A percentile compares a stretch with the other conserved stretches of the same genome.
phyloP scores from a whole-genome alignment of 2,329 filamentous ascomycete genomes.

The Fusarium setosum region DNA sequence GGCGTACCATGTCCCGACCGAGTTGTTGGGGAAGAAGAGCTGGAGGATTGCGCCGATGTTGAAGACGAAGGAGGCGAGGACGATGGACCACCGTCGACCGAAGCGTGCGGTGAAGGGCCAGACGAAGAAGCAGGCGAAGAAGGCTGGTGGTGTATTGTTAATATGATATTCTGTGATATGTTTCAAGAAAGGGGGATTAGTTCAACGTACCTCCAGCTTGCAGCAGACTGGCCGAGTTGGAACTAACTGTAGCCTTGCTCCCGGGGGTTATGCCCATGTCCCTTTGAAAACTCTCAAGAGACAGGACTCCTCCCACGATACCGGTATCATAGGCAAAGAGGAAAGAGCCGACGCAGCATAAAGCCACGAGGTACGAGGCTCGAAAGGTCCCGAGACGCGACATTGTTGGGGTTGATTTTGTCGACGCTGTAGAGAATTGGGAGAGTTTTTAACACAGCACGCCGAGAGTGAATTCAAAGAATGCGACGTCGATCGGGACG shows the following conservation, averaged over 20 bases:
- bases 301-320: constrained; percentile 55
- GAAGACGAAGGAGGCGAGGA: constrained; percentile 55
- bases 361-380: constrained; percentile 51
- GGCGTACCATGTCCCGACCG: constrained; percentile 51
- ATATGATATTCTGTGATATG: background rate
- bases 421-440: background rate
- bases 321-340: constrained; percentile 57
- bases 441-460: too few relatives aligned
- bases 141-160: constrained; percentile 43
- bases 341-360: constrained; percentile 53
- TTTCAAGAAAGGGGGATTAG: background rate
- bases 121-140: constrained; percentile 56
- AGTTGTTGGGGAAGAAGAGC: constrained; percentile 50
- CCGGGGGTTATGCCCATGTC: constrained; percentile 50
- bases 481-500: background rate
- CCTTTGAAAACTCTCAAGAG: constrained; percentile 50
- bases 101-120: constrained; percentile 56
- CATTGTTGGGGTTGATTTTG: constrained; percentile 17
- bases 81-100: constrained; percentile 54
- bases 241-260: constrained; percentile 48
- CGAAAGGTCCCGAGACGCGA: constrained; percentile 49
- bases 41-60: constrained; percentile 56
- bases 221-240: constrained; percentile 54
- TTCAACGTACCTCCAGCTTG: constrained; percentile 52
- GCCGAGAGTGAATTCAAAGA: too few relatives aligned